Base-by-base conservation (phyloP, 1,284 basidiomycete species). In the Pseudozyma sp. region DNA sequence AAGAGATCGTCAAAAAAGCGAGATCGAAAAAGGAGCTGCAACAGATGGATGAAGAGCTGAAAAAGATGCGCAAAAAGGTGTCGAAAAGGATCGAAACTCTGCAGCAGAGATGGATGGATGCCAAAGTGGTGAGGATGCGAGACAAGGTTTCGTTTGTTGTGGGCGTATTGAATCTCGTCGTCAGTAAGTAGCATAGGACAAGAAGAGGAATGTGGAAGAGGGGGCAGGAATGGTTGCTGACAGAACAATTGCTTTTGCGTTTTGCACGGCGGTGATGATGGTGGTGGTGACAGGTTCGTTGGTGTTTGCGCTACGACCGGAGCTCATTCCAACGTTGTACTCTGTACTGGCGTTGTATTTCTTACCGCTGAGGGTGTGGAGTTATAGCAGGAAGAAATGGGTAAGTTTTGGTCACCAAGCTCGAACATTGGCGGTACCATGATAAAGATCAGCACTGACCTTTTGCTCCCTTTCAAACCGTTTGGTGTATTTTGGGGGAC, bases 31-130 rank as follows among this genome's bases (percentile, higher is more conserved):
- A 75, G 21, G 78, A 80, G 40, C 69, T 78, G 3, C 83, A 83
- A 85, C 92, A 95, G 72, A 88, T 95, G 60, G 94, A 95, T 76
- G 89, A 90, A 47, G 94, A 95, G 85, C 87, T 95, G 64, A 90
- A 91, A 83, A 91, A 90, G 82, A 91, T 95, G 85, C 95, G 89
- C 82, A 80, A 88, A 58, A 90, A 89, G 87, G 89, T 95, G 43
- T 91, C 92, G 1, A 87, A 88, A 59, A 90, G 93, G 31, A 90
- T 94, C 87, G 88, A 91, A 34, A 87, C 87, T 0, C 86, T 97
- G 13, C 87, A 90, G 34, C 87, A 89, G 12, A 90, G 92, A 44
- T 89, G 95, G 95, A 90, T 93, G 77, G 94, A 93, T 35, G 91
- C 93, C 1, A 95, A 95, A 83, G 92, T 94, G 40, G 91, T 97